Base-by-base conservation (phyloP, 2,329 filamentous ascomycete genomes). In the Alternaria triticina region DNA sequence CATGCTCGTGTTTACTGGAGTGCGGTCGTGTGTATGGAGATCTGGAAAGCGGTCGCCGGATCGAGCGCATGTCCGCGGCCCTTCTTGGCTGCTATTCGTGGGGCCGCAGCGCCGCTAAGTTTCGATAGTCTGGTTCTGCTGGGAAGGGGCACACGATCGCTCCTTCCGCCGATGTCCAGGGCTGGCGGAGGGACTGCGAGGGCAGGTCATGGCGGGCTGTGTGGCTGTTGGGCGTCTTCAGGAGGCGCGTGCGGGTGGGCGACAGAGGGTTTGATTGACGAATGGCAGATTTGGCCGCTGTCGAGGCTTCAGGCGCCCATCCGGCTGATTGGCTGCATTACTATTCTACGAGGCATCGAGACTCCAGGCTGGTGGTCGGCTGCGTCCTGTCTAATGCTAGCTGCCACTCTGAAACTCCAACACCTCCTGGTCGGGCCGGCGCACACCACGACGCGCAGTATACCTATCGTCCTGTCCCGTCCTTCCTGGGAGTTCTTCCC, bases 381-480 rank as follows among this genome's bases (percentile, higher is more conserved):
- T 56, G 57, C 62, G 57, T 61, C 67, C 56, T 65, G 67, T 61
- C 61, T 27, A n/a, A 27, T 57, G 61, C 57, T 67, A 62, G 55
- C 49, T 61, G 60, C 62, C 17, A 47, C 56, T 62, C 60, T 70
- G 67, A 70, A 70, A 70, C 67, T 45, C 59, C 30, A 55, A 56
- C 62, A 60, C 62, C 67, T 69, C 67, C 67, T 69, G 67, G 43
- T 40, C 27, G 50, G 59, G 43, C 36, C 33, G 30, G 51, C 33
- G 51, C 55, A 54, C 50, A 59, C 54, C 23, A 55, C 27, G 13
- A 40, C 52, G 17, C 40, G 49, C 52, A 17, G 27, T 61, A 57
- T 61, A 61, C 59, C 46, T 57, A 51, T 36, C 45, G 30, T 47
- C 59, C 47, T 58, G 52, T 57, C 51, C 44, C 54, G 33, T 20